phyloP scores from a whole-genome alignment of 768 basidiomycete genomes.

The Hydnum rufescens region DNA sequence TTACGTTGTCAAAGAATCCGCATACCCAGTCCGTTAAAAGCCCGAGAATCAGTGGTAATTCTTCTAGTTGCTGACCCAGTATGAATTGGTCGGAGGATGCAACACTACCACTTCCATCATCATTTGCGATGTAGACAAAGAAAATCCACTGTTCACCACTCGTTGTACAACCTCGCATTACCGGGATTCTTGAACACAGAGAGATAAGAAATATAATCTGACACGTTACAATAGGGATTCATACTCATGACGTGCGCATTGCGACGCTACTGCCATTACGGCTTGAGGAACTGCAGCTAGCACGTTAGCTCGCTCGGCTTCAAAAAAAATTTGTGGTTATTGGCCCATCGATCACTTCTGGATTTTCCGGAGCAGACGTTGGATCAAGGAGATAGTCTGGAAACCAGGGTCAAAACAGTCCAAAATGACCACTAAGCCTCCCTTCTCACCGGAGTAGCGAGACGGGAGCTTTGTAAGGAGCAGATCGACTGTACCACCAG shows the following conservation, averaged over 20 bases:
- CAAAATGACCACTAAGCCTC: not conserved
- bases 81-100: not conserved
- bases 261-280: not conserved
- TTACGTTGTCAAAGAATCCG: not conserved
- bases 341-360: not conserved
- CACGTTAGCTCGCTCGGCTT: not conserved
- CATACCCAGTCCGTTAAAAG: not conserved
- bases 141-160: not conserved
- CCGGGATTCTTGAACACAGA: not conserved
- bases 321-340: not conserved
- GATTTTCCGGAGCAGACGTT: not conserved
- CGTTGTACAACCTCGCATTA: not conserved
- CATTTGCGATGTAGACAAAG: not conserved
- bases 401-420: slow-evolving; percentile 2
- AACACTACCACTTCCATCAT: not conserved
- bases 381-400: not conserved
- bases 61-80: not conserved
- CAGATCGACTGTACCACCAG: not conserved
- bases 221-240: not conserved
- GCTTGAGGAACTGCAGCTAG: not conserved
- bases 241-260: not conserved
- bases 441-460: not conserved
- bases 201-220: not conserved
- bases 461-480: not conserved
- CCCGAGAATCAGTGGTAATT: not conserved